Conservation (phyloP, 148 eudicot genomes). For the Fallopia convolvulus region DNA sequence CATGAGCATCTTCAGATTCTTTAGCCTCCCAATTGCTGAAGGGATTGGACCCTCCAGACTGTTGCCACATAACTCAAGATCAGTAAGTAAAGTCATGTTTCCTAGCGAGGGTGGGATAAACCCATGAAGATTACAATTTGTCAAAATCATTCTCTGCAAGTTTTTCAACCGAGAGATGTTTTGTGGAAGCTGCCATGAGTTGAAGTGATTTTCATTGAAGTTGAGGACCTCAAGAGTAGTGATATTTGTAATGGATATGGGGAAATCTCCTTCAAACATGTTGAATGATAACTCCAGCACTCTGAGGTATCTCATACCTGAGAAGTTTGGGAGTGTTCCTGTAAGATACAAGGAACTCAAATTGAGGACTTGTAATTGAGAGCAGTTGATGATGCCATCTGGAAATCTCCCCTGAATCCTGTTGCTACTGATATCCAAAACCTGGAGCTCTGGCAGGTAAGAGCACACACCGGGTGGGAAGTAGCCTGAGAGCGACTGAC, state of each 20-base stretch:
- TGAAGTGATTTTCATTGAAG: conserved; percentile 54
- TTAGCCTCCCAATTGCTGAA: conserved; percentile 45
- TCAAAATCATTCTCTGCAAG: conserved; percentile 41
- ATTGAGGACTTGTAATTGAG: conserved; percentile 47
- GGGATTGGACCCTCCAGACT: conserved; percentile 49
- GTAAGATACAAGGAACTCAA: conserved; percentile 29
- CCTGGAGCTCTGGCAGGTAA: conserved; percentile 45
- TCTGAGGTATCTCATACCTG: conserved; percentile 36
- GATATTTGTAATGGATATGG: conserved; percentile 54
- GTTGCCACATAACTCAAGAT: conserved; percentile 69
- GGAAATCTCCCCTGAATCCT: conserved; percentile 43
- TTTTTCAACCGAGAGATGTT: conserved; percentile 27
- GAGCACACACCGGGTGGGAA: conserved; percentile 66
- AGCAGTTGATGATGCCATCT: conserved; percentile 46
- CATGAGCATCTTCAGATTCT: conserved; percentile 48
- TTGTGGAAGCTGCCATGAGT: conserved; percentile 57
- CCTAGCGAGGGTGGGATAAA: conserved; percentile 50
- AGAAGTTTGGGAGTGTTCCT: conserved; percentile 57
- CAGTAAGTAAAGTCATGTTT: conserved; percentile 69
- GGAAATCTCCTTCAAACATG: conserved; percentile 53
- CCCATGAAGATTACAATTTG: conserved; percentile 48
- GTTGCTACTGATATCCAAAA: conserved; percentile 51
- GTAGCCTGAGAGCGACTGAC: conserved; percentile 44
- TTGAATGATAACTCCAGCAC: conserved; percentile 55
- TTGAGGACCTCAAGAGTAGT: conserved; percentile 44